phyloP scores from a whole-genome alignment of 2,329 filamentous ascomycete species.

The Xylariales sp. region DNA sequence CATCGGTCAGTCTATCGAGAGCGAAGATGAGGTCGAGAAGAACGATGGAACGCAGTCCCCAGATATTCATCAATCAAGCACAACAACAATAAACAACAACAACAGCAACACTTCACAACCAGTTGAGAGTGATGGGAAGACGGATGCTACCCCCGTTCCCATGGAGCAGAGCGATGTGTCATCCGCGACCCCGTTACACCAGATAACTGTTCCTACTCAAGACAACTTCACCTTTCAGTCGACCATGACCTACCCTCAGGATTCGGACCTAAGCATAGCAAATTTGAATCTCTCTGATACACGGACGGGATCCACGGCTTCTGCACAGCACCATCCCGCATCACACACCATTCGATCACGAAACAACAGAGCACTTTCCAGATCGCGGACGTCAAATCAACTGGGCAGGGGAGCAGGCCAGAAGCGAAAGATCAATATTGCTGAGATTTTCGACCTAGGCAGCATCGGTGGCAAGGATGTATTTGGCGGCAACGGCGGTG shows the following conservation, averaged over 20 bases:
- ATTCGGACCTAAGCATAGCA: conserved; percentile 55
- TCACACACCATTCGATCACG: conserved; percentile 21
- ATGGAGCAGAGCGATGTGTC: conserved; percentile 12
- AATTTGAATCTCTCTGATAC: conserved; percentile 56
- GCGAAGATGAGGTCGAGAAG: conserved; percentile 67
- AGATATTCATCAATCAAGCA: conserved; percentile 47
- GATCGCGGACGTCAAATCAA: conserved; percentile 27
- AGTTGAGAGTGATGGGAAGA: conserved; percentile 24
- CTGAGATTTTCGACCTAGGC: conserved; percentile 71
- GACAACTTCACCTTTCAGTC: conserved; percentile 69
- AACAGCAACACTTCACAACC: conserved; percentile 29
- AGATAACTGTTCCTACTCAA: conserved; percentile 48
- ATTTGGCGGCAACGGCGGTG: conserved; percentile 33
- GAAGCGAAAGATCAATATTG: conserved; percentile 69
- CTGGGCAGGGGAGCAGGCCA: conserved; percentile 63
- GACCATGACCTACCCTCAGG: conserved; percentile 52
- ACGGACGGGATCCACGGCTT: conserved; percentile 30
- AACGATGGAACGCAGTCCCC: conserved; percentile 56
- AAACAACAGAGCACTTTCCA: conserved; percentile 15
- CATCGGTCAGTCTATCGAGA: conserved; percentile 52
- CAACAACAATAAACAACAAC: no score
- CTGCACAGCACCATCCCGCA: conserved; percentile 22
- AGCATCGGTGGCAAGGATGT: conserved; percentile 60
- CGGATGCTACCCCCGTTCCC: conserved; percentile 30
- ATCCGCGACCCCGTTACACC: conserved; percentile 12